Evolutionary conservation across 1,284 basidiomycete species (phyloP).

Genomic region (Somion occarium): DNA sequence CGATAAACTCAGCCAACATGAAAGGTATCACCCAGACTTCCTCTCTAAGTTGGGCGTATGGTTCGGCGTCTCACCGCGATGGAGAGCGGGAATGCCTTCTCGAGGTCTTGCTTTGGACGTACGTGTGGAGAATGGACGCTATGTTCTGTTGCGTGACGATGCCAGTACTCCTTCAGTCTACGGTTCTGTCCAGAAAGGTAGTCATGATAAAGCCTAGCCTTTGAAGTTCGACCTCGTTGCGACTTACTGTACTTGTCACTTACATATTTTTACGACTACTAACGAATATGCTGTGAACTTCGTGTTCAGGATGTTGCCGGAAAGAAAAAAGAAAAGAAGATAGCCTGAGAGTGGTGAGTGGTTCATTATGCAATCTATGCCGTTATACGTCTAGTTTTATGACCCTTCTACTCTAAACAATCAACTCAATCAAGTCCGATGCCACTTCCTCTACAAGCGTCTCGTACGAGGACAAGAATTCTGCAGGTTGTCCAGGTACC

Average conservation of each 20-base stretch:
- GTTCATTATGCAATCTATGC: no score
- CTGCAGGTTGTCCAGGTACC: conserved; percentile 7
- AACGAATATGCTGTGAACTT: background rate
- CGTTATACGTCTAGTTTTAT: no score
- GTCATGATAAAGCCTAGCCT: background rate
- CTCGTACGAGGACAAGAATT: conserved; percentile 20
- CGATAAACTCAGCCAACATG: conserved; percentile 42
- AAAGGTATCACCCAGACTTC: conserved; percentile 34
- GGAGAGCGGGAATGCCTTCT: conserved; percentile 46
- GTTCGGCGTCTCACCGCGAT: conserved; percentile 62
- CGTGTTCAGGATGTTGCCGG: no score
- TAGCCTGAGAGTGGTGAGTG: no score
- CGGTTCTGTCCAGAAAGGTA: background rate
- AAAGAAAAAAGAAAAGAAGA: no score
- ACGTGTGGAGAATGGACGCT: conserved; percentile 47
- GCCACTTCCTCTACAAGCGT: conserved; percentile 16
- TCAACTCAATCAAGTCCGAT: conserved; percentile 16
- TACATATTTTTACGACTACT: background rate
- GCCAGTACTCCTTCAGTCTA: background rate
- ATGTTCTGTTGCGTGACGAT: conserved; percentile 39
- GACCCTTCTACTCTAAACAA: no score
- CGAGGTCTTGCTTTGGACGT: conserved; percentile 59
- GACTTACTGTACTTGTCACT: no score
- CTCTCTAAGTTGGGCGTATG: conserved; percentile 56
- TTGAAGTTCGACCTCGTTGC: no score